Evolutionary conservation across 495 filamentous ascomycete genomes (phyloP).

Genomic region (Aspergillus indologenus): DNA sequence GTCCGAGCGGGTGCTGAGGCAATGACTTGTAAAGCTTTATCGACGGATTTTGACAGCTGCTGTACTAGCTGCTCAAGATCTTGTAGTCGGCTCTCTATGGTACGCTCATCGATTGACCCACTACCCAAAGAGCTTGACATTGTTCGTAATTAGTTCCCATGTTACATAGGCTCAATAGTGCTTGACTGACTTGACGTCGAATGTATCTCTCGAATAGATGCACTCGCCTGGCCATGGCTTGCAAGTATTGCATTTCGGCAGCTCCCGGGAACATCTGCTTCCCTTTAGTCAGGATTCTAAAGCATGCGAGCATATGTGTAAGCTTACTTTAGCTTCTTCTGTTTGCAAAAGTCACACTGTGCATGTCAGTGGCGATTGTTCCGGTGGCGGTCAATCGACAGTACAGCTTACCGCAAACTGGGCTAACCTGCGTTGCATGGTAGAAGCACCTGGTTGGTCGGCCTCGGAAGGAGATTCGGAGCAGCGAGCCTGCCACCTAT

Average conservation of each 20-base stretch:
- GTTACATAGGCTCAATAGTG: no score
- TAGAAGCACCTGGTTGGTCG: neutral
- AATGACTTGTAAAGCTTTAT: neutral
- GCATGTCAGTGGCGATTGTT: neutral
- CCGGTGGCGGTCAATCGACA: neutral
- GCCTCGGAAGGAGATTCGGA: neutral
- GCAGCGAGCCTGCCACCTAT: no score
- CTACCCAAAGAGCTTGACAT: neutral
- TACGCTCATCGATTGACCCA: neutral
- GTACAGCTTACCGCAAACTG: neutral
- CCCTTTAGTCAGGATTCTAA: neutral
- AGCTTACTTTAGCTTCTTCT: constrained; percentile 1
- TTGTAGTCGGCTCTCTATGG: neutral
- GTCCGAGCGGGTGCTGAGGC: neutral
- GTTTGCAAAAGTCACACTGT: constrained; percentile 1
- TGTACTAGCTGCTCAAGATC: neutral
- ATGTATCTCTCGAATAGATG: neutral
- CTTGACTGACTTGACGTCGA: no score
- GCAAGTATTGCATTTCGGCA: constrained; percentile 1
- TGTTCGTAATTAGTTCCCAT: no score
- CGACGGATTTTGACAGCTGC: neutral
- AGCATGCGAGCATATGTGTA: neutral
- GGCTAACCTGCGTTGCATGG: neutral
- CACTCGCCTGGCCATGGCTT: neutral
- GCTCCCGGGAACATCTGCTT: neutral